Evolutionary conservation across 108 stramenopile species (phyloP).

Genomic region (Cyclotella kingstonii): DNA sequence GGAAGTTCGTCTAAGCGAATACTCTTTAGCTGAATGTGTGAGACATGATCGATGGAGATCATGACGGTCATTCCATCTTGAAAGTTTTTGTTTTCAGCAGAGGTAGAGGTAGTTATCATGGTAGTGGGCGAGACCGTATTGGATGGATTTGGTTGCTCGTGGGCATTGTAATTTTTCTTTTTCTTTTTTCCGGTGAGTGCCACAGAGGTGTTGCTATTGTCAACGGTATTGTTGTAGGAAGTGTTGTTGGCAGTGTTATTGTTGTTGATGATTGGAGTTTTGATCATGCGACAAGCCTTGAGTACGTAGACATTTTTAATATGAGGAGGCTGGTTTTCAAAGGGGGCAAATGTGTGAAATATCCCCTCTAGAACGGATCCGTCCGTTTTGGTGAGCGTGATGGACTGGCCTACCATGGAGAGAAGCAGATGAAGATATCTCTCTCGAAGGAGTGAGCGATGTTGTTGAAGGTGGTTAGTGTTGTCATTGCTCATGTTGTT

Average conservation of each 20-base stretch:
- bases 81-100: constrained; percentile 5
- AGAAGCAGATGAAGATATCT: constrained; percentile 66
- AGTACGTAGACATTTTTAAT: constrained; percentile 64
- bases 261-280: constrained; percentile 4
- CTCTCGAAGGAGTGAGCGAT: constrained; percentile 45
- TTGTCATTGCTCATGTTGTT: constrained; percentile 10
- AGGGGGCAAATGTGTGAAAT: constrained; percentile 75
- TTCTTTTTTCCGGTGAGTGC: no score
- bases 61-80: constrained; percentile 60
- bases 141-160: no score
- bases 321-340: constrained; percentile 32
- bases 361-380: constrained; percentile 75
- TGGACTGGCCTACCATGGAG: constrained; percentile 65
- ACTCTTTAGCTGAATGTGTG: constrained; percentile 52
- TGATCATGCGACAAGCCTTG: constrained; percentile 47
- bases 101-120: no score
- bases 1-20: constrained; percentile 44
- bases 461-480: not conserved
- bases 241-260: not conserved
- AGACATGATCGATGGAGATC: constrained; percentile 53
- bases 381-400: constrained; percentile 47
- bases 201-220: no score
- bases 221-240: no score
- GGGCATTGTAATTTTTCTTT: not conserved
- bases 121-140: no score